phyloP scores from a whole-genome alignment of 2,329 filamentous ascomycete genomes.

The Colletotrichum sp. region DNA sequence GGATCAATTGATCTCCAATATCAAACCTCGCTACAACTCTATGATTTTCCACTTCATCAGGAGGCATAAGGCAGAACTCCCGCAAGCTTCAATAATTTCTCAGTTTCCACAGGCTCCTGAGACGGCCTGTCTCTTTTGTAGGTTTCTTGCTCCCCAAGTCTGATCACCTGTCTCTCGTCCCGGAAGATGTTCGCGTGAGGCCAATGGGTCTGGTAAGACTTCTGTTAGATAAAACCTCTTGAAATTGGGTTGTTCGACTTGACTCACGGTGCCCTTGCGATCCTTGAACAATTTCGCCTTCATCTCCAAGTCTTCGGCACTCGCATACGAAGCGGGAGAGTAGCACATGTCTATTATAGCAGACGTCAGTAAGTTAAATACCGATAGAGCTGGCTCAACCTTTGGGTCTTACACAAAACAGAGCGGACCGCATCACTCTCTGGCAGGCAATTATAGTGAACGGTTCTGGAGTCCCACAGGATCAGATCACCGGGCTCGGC shows the following conservation, averaged over 20 bases:
- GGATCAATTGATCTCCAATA: neutral
- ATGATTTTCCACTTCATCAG: fast-evolving
- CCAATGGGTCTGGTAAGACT: neutral
- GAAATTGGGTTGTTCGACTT: neutral
- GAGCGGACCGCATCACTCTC: neutral
- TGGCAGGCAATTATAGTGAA: neutral
- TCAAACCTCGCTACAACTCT: neutral
- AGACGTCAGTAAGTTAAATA: neutral
- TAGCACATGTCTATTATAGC: neutral
- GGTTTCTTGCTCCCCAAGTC: neutral
- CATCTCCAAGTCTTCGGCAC: neutral
- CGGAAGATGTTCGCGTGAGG: neutral
- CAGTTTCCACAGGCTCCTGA: neutral
- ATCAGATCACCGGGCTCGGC: neutral
- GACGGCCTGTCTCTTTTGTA: neutral
- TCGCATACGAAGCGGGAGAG: neutral
- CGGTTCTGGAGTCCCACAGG: neutral
- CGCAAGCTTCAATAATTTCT: neutral
- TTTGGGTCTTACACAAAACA: neutral
- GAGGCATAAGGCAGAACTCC: neutral
- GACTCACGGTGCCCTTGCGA: neutral
- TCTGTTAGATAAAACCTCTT: fast-evolving
- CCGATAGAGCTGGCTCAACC: neutral
- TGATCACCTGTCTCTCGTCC: neutral
- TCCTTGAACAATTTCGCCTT: neutral